These are phyloP conservation scores for Phytophthora hibernalis DNA, from an alignment of 352 stramenopile genomes.

Conservation along the genomic window DNA sequence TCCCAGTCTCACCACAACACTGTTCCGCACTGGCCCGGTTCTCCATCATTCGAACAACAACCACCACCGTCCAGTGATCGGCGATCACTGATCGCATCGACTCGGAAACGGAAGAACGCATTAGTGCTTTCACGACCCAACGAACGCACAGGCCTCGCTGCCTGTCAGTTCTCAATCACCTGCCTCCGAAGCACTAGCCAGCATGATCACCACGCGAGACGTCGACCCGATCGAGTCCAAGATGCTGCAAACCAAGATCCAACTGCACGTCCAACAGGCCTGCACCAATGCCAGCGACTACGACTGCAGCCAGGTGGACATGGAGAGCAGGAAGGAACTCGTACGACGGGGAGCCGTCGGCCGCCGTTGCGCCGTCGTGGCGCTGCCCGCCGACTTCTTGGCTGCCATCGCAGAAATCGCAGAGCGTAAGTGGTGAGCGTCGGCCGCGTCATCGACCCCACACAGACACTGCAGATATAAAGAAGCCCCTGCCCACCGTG, in stretches of 20 bases:
- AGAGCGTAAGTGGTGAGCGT: constrained; percentile 27
- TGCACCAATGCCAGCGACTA: constrained; percentile 1
- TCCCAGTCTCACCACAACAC: constrained; percentile 22
- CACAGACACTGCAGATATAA: constrained; percentile 9
- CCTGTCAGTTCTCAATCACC: constrained; percentile 27
- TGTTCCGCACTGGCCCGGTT: constrained; percentile 16
- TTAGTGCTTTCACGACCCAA: constrained; percentile 27
- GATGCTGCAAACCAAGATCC: constrained; percentile 26
- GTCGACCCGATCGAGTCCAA: constrained; percentile 29
- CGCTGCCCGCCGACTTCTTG: constrained; percentile 25
- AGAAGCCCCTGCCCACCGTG: neutral
- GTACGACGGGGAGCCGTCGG: constrained; percentile 44
- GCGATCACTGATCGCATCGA: constrained; percentile 2
- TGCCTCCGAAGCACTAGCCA: neutral
- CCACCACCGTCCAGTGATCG: neutral
- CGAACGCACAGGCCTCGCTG: constrained; percentile 5
- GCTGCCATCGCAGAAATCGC: constrained; percentile 30
- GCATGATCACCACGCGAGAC: constrained; percentile 33
- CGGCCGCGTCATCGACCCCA: constrained; percentile 2
- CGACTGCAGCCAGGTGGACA: constrained; percentile 20
- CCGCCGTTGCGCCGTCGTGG: constrained; percentile 40
- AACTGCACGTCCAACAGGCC: constrained; percentile 3
- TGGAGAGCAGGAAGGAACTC: constrained; percentile 38
- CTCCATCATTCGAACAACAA: constrained; percentile 35
- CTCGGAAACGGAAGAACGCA: constrained; percentile 24